Conservation (phyloP, 805 yeast genomes). For the Suhomyces faveliae region DNA sequence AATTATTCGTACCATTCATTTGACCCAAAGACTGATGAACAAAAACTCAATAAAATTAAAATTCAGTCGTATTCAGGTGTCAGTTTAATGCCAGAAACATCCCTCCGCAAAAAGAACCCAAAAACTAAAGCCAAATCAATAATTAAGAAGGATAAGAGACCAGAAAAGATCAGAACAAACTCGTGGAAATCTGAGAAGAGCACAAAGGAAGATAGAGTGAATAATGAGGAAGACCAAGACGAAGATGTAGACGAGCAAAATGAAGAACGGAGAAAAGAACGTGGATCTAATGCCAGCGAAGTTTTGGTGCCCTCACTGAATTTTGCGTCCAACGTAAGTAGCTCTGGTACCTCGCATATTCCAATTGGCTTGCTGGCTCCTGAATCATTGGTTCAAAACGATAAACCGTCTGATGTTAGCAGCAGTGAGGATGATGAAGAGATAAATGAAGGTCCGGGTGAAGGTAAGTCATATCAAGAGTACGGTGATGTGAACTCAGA, state of each 20-base stretch:
- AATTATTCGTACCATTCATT: conserved; percentile 43
- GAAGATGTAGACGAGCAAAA: conserved; percentile 7
- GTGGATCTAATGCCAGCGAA: no score
- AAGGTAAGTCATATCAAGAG: neutral
- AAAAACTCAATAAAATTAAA: conserved; percentile 25
- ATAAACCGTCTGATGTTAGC: conserved; percentile 15
- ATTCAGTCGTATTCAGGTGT: conserved; percentile 40
- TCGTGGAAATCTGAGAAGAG: neutral
- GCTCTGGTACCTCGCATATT: neutral
- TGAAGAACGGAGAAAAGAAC: neutral
- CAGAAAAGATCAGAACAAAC: conserved; percentile 1
- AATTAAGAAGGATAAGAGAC: neutral
- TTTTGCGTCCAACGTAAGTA: neutral
- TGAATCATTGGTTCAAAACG: conserved; percentile 7
- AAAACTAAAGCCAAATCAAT: neutral
- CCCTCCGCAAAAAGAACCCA: neutral
- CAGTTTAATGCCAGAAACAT: conserved; percentile 16
- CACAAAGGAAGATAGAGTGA: conserved; percentile 5
- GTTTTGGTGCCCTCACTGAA: neutral
- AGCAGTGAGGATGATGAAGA: conserved; percentile 15
- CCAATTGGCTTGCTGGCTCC: neutral
- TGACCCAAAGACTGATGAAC: conserved; percentile 23
- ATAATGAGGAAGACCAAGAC: conserved; percentile 8
- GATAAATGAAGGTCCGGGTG: neutral
- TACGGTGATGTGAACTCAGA: neutral